These are phyloP conservation scores for Rosa lucieae DNA, from an alignment of 306 rosid species.

Conservation along the genomic window DNA sequence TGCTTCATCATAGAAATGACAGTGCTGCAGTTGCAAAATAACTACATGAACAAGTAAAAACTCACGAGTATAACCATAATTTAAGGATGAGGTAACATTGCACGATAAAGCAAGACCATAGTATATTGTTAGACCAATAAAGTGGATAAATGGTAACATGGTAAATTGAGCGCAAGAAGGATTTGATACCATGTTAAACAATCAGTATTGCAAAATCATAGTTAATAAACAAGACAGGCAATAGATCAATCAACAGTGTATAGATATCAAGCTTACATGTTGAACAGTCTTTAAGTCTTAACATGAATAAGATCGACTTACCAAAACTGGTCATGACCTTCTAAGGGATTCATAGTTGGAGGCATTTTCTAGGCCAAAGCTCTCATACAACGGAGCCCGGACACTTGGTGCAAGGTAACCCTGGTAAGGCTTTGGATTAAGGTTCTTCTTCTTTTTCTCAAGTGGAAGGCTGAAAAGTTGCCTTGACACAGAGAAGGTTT, in stretches of 20 bases:
- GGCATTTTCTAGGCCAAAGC: conserved; percentile 16
- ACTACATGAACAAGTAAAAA: conserved; percentile 3
- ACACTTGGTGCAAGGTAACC: background rate
- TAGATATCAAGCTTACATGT: background rate
- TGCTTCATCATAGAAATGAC: background rate
- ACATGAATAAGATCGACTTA: background rate
- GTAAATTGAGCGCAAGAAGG: no score
- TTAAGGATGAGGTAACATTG: background rate
- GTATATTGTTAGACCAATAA: no score
- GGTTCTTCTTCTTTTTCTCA: conserved; percentile 3
- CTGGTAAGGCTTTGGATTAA: background rate
- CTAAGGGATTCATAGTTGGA: conserved; percentile 9
- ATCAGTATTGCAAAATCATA: background rate
- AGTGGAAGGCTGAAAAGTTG: conserved; percentile 14
- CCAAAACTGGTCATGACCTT: background rate
- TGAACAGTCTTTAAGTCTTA: background rate
- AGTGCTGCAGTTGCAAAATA: background rate
- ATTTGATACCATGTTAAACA: no score
- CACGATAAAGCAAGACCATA: background rate
- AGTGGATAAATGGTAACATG: no score
- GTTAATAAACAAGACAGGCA: background rate
- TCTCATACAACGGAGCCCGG: background rate
- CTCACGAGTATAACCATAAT: background rate
- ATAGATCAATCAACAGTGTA: background rate
- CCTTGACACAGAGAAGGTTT: background rate